Evolutionary conservation across 129 eudicot genomes (phyloP).

Genomic region (Lonicera japonica): DNA sequence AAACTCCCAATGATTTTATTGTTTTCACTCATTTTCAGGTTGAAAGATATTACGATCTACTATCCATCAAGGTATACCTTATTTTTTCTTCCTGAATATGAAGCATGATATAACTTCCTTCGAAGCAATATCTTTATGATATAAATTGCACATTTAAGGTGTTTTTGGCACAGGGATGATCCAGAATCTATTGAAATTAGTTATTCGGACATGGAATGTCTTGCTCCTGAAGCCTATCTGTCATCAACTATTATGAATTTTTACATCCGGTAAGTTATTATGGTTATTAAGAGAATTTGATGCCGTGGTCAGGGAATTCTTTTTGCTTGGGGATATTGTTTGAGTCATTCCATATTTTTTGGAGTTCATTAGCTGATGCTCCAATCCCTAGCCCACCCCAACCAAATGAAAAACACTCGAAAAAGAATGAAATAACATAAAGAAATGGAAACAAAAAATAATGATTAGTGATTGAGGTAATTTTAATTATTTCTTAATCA

Average conservation of each 20-base stretch:
- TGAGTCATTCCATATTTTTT: not conserved
- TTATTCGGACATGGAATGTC: slow-evolving; percentile 57
- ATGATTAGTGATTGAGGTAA: too few relatives aligned
- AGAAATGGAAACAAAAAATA: too few relatives aligned
- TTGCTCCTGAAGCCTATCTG: slow-evolving; percentile 65
- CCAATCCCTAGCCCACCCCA: too few relatives aligned
- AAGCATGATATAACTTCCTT: not conserved
- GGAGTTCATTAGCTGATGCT: too few relatives aligned
- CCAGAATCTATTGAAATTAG: slow-evolving; percentile 57
- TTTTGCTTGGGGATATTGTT: not conserved
- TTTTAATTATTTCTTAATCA: too few relatives aligned
- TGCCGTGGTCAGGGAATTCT: not conserved
- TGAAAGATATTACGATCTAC: slow-evolving; percentile 40
- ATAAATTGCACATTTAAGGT: slow-evolving; percentile 2
- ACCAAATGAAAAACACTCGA: too few relatives aligned
- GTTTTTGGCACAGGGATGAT: slow-evolving; percentile 46
- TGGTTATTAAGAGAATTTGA: not conserved
- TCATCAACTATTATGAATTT: slow-evolving; percentile 83
- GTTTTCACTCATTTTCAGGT: slow-evolving; percentile 29
- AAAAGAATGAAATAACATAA: too few relatives aligned
- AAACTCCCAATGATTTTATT: slow-evolving; percentile 7
- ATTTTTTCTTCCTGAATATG: slow-evolving; percentile 12
- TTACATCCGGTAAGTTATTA: slow-evolving; percentile 58
- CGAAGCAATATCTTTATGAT: not conserved
- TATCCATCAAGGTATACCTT: slow-evolving; percentile 75